Percentiles rank a stretch among this genome's conserved stretches.
phyloP scores from a whole-genome alignment of 1,139 yeast species.

The Chernovozyma sophiae-reginae region DNA sequence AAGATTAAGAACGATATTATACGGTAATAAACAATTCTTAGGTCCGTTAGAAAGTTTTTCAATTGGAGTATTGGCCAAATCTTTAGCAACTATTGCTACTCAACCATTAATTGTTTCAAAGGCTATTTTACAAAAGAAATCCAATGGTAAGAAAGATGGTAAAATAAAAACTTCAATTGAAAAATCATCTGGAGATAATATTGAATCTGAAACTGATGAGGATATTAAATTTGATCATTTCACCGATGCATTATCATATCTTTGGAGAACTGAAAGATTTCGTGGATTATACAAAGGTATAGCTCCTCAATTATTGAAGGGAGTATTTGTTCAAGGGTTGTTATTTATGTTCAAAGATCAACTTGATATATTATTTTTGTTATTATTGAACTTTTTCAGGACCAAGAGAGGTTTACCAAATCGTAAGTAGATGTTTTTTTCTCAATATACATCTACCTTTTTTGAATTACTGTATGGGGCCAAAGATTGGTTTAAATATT shows the following conservation, averaged over 20 bases:
- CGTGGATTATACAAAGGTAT: slow-evolving; percentile 70
- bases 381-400: slow-evolving; percentile 31
- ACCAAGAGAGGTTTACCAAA: slow-evolving; percentile 7
- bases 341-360: slow-evolving; percentile 82
- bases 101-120: slow-evolving; percentile 86
- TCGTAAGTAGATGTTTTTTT: not conserved
- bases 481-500: too few relatives aligned
- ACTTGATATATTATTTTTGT: slow-evolving; percentile 42
- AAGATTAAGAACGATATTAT: slow-evolving; percentile 56
- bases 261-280: slow-evolving; percentile 40
- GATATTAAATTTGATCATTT: slow-evolving; percentile 34
- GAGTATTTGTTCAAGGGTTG: slow-evolving; percentile 81
- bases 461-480: too few relatives aligned
- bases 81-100: slow-evolving; percentile 74
- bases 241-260: slow-evolving; percentile 41
- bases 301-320: slow-evolving; percentile 77
- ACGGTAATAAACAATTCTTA: slow-evolving; percentile 42
- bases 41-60: slow-evolving; percentile 66
- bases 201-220: slow-evolving; percentile 16
- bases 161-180: slow-evolving; percentile 7
- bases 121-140: slow-evolving; percentile 68
- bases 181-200: slow-evolving; percentile 11
- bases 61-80: slow-evolving; percentile 75
- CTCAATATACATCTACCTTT: too few relatives aligned
- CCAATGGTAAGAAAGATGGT: slow-evolving; percentile 16